phyloP scores from a whole-genome alignment of 371 early-diverging fungal genomes.

The Apophysomyces variabilis region DNA sequence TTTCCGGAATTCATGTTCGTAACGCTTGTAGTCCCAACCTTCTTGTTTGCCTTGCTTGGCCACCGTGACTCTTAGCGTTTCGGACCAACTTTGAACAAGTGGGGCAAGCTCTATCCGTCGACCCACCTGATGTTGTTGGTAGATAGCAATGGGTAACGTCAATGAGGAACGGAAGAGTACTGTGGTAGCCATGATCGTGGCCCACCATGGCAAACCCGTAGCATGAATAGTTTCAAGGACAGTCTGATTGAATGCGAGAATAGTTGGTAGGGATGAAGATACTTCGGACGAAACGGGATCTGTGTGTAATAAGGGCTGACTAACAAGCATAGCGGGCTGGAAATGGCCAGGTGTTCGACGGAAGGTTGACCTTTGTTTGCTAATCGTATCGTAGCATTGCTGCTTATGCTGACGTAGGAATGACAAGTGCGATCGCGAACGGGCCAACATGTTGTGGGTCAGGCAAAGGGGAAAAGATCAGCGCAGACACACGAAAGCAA shows the following conservation, averaged over 20 bases:
- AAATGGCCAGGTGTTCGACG: neutral
- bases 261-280: conserved; percentile 25
- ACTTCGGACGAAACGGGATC: conserved; percentile 3
- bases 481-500: too few relatives aligned
- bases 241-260: conserved; percentile 52
- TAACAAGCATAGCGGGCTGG: neutral
- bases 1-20: conserved; percentile 53
- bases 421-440: neutral
- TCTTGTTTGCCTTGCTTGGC: conserved; percentile 45
- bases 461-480: too few relatives aligned
- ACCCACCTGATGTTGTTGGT: conserved; percentile 66
- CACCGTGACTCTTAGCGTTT: conserved; percentile 59
- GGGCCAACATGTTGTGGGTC: neutral
- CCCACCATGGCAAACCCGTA: conserved; percentile 72
- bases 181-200: conserved; percentile 65
- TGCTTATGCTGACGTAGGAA: too few relatives aligned
- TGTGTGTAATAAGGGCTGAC: neutral
- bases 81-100: conserved; percentile 67
- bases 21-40: conserved; percentile 50
- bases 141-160: conserved; percentile 79
- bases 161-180: conserved; percentile 59
- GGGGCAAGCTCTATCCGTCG: conserved; percentile 65
- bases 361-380: too few relatives aligned
- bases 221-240: conserved; percentile 49
- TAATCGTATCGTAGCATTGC: too few relatives aligned